Conservation (phyloP, 306 rosid genomes). For the Carpinus viminea region DNA sequence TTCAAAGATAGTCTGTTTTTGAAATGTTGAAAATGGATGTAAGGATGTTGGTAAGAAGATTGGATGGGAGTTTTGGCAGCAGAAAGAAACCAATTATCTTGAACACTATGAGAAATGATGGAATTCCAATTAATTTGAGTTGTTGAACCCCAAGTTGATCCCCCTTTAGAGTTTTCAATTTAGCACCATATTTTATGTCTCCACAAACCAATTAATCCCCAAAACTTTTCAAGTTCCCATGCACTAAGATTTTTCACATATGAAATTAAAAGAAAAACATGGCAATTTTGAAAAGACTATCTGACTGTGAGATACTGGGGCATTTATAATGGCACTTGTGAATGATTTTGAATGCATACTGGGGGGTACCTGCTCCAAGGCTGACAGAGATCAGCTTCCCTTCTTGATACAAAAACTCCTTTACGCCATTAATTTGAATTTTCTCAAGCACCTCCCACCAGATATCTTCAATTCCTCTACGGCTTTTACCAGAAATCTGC, state of each 20-base stretch:
- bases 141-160: not conserved
- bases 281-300: not conserved
- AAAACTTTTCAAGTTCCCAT: not conserved
- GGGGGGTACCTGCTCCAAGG: slow-evolving; percentile 78
- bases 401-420: slow-evolving; percentile 75
- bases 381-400: slow-evolving; percentile 83
- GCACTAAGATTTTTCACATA: not conserved
- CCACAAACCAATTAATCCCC: slow-evolving; percentile 13
- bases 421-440: slow-evolving; percentile 63
- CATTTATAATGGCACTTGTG: not conserved
- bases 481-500: slow-evolving; percentile 47
- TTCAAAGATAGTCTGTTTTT: not conserved
- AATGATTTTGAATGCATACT: slow-evolving; percentile 23
- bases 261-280: not conserved
- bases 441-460: slow-evolving; percentile 89
- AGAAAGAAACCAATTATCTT: not conserved
- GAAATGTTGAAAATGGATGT: not conserved
- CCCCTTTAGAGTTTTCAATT: not conserved
- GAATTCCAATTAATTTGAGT: not conserved
- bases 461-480: slow-evolving; percentile 68
- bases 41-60: not conserved
- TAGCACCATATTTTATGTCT: not conserved
- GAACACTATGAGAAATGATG: not conserved
- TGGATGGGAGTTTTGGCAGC: not conserved
- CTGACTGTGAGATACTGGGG: not conserved